Conservation (phyloP, 139 green algal species). For the Micromonas pusilla region DNA sequence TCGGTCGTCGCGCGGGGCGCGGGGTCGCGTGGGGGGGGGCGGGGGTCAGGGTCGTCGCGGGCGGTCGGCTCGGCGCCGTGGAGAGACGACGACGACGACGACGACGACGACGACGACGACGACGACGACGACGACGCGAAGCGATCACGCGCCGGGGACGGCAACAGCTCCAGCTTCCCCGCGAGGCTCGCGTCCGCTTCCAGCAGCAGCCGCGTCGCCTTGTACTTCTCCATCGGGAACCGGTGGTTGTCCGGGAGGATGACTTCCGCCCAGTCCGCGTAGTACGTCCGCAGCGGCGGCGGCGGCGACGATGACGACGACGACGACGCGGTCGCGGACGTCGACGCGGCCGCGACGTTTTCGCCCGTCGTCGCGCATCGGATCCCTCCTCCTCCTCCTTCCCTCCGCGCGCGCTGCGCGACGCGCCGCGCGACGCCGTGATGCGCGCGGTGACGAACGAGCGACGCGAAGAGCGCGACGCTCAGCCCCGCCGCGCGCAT, state of each 20-base stretch:
- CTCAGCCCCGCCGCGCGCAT: no score
- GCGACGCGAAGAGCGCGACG: no score
- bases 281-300: background rate
- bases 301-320: no score
- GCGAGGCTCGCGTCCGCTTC: slow-evolving; percentile 21
- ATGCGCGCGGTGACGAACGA: no score
- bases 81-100: no score
- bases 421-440: background rate
- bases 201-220: slow-evolving; percentile 16
- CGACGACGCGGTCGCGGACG: no score
- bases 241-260: slow-evolving; percentile 33
- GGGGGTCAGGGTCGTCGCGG: no score
- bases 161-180: slow-evolving; percentile 14
- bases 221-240: slow-evolving; percentile 49
- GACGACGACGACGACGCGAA: background rate
- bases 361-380: background rate
- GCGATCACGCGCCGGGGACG: background rate
- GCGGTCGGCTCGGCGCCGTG: no score
- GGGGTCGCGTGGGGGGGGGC: no score
- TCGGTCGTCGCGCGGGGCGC: no score
- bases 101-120: no score
- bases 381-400: background rate
- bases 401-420: background rate
- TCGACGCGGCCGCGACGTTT: background rate
- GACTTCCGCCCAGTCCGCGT: slow-evolving; percentile 29